These are phyloP conservation scores for Penicillium taxi DNA, from an alignment of 495 filamentous ascomycete genomes.

Conservation along the genomic window DNA sequence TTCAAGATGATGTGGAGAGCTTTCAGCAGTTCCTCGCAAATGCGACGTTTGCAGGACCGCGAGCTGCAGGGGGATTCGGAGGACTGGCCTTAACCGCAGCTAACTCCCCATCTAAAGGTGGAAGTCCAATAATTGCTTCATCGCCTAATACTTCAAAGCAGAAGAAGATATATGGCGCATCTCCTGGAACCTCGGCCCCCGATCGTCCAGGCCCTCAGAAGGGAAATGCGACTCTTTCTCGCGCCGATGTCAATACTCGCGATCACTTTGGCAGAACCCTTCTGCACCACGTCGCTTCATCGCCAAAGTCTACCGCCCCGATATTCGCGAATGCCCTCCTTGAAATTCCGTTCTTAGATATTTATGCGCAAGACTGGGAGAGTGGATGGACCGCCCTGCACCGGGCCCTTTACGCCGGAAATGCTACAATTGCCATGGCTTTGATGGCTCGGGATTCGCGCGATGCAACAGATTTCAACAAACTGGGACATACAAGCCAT, in stretches of 20 bases:
- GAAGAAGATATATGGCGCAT: conserved; percentile 27
- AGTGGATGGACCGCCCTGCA: conserved; percentile 96
- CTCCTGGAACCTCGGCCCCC: conserved; percentile 20
- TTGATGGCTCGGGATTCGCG: conserved; percentile 68
- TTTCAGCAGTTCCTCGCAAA: conserved; percentile 77
- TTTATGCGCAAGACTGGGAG: conserved; percentile 79
- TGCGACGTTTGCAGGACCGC: conserved; percentile 39
- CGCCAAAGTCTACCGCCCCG: conserved; percentile 54
- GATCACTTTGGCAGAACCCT: conserved; percentile 71
- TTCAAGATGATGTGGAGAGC: conserved; percentile 89
- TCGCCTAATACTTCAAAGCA: conserved; percentile 40
- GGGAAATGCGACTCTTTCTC: conserved; percentile 39
- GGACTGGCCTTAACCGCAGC: conserved; percentile 16
- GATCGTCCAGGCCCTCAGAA: conserved; percentile 20
- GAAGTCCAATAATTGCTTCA: conserved; percentile 43
- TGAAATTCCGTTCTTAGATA: conserved; percentile 72
- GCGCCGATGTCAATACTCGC: conserved; percentile 71
- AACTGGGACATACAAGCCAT: conserved; percentile 39
- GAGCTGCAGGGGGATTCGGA: conserved; percentile 22
- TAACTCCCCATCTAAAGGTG: conserved; percentile 27
- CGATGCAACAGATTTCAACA: conserved; percentile 50
- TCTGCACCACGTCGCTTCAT: conserved; percentile 78
- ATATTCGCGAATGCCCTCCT: conserved; percentile 71
- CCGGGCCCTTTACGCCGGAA: conserved; percentile 86
- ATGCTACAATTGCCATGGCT: conserved; percentile 73